Conservation (phyloP, 257 asterid genomes). For the Lycium barbarum region DNA sequence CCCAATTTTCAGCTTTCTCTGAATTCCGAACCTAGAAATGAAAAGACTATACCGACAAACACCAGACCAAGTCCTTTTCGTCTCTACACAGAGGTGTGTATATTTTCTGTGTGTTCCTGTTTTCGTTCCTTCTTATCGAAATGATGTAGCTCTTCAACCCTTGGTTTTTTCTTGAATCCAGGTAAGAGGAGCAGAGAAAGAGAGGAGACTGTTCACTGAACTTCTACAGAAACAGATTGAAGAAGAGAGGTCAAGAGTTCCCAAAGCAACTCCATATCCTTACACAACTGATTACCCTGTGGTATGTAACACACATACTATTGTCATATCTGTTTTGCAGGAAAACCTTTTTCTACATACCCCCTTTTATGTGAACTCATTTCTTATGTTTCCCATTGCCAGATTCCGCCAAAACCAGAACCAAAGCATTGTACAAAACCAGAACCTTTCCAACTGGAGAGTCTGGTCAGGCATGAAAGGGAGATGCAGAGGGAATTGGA, state of each 20-base stretch:
- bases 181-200: conserved; percentile 98
- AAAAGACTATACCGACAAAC: conserved; percentile 65
- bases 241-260: conserved; percentile 85
- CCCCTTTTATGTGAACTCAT: not conserved
- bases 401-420: conserved; percentile 96
- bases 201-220: conserved; percentile 61
- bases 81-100: conserved; percentile 81
- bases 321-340: not conserved
- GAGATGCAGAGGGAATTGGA: conserved; percentile 86
- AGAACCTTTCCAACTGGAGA: conserved; percentile 88
- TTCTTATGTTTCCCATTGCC: not conserved
- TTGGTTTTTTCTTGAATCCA: conserved; percentile 34
- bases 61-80: conserved; percentile 85
- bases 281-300: conserved; percentile 97
- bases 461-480: conserved; percentile 87
- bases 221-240: conserved; percentile 72
- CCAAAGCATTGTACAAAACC: conserved; percentile 95
- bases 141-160: not conserved
- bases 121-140: not conserved
- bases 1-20: conserved; percentile 69
- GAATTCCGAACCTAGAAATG: conserved; percentile 66
- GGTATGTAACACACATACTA: conserved; percentile 47
- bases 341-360: not conserved
- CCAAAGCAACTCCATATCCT: conserved; percentile 92
- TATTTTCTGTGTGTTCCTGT: not conserved